Evolutionary conservation across 2,329 filamentous ascomycete species (phyloP).

Genomic region (Peltaster fructicola): DNA sequence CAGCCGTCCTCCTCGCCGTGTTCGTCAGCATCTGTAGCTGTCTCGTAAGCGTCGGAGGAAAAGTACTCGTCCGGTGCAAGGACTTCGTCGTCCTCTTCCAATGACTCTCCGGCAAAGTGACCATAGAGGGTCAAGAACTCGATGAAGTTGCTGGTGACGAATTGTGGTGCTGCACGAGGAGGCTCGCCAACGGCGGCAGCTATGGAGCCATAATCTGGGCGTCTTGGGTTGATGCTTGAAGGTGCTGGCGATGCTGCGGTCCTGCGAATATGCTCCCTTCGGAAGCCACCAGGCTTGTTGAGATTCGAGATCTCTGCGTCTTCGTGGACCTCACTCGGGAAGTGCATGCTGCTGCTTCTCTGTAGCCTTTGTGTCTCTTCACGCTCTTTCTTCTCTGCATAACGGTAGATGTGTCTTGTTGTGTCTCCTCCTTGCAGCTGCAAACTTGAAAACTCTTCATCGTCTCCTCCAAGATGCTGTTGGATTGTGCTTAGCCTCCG

Average conservation of each 20-base stretch:
- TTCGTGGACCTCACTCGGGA: conserved; percentile 63
- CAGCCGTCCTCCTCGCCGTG: conserved; percentile 40
- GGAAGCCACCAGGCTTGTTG: conserved; percentile 82
- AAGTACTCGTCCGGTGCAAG: conserved; percentile 83
- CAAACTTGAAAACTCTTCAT: conserved; percentile 82
- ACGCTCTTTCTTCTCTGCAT: conserved; percentile 71
- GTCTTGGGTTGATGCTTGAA: conserved; percentile 23
- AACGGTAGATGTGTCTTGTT: conserved; percentile 86
- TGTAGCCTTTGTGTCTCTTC: conserved; percentile 47
- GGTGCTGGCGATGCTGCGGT: conserved; percentile 40
- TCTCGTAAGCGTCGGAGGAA: conserved; percentile 54
- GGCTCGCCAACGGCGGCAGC: conserved; percentile 10
- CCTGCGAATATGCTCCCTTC: conserved; percentile 72
- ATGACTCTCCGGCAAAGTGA: conserved; percentile 90
- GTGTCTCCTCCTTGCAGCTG: conserved; percentile 87
- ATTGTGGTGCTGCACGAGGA: conserved; percentile 32
- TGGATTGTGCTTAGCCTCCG: conserved; percentile 14
- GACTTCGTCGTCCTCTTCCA: conserved; percentile 91
- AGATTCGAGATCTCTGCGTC: conserved; percentile 70
- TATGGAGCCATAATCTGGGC: conserved; percentile 14
- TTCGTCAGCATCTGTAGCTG: conserved; percentile 23
- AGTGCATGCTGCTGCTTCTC: conserved; percentile 76
- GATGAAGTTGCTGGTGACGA: conserved; percentile 83
- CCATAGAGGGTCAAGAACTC: conserved; percentile 92
- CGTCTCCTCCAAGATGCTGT: conserved; percentile 28